phyloP scores from a whole-genome alignment of 164 flowering plant species.

The Pachysandra terminalis region DNA sequence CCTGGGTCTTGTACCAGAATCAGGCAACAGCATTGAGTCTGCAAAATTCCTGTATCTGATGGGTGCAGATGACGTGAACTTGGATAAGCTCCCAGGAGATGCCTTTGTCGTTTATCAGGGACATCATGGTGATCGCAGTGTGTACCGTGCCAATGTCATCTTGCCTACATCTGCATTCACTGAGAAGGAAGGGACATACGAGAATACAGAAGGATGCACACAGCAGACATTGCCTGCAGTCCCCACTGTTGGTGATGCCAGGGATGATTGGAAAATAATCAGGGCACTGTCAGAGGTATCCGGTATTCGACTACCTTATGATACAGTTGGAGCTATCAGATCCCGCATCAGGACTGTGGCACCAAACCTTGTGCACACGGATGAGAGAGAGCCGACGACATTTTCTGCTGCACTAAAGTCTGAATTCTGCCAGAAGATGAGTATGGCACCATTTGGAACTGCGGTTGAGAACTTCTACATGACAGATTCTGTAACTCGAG shows the following conservation, averaged over 20 bases:
- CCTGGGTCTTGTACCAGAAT: slow-evolving; percentile 86
- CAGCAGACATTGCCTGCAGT: slow-evolving; percentile 91
- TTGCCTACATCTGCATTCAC: slow-evolving; percentile 87
- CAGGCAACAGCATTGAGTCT: slow-evolving; percentile 53
- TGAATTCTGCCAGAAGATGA: slow-evolving; percentile 31
- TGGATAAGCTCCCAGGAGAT: slow-evolving; percentile 73
- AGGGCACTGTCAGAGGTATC: slow-evolving; percentile 91
- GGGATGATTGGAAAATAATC: slow-evolving; percentile 98
- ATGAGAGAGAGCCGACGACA: slow-evolving; percentile 69
- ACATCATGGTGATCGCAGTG: slow-evolving; percentile 88
- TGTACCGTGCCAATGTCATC: slow-evolving; percentile 92
- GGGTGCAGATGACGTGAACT: slow-evolving; percentile 92
- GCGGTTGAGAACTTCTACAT: slow-evolving; percentile 88
- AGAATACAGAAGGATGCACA: slow-evolving; percentile 86
- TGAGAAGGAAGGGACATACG: slow-evolving; percentile 93
- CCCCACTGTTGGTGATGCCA: slow-evolving; percentile 95
- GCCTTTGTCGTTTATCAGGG: slow-evolving; percentile 99
- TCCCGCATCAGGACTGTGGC: slow-evolving; percentile 74
- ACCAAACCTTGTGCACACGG: slow-evolving; percentile 69
- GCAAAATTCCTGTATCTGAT: slow-evolving; percentile 85
- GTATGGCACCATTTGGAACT: slow-evolving; percentile 34
- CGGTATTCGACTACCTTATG: slow-evolving; percentile 65
- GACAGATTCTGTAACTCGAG: slow-evolving; percentile 93
- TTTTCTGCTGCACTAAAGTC: slow-evolving; percentile 55
- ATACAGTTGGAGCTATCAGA: slow-evolving; percentile 48